Percentiles rank a stretch among this genome's conserved stretches.
phyloP scores from a whole-genome alignment of 2,329 filamentous ascomycete genomes.

The Pseudogymnoascus sp. region DNA sequence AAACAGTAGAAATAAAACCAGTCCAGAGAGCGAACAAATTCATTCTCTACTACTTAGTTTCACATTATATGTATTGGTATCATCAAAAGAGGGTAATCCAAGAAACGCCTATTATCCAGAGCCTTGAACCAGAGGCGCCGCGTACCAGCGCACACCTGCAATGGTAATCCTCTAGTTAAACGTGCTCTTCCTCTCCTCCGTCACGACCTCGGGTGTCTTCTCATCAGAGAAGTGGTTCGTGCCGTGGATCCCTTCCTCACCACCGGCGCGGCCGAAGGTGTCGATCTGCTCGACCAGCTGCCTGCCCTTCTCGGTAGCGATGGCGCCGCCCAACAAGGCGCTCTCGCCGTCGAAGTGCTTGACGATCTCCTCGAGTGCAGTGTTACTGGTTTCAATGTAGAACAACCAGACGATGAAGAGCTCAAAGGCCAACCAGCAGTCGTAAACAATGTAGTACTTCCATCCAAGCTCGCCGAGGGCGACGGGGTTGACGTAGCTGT shows the following conservation, averaged over 20 bases:
- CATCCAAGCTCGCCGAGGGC: conserved; percentile 28
- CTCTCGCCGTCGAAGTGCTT: conserved; percentile 37
- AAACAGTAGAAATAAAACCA: neutral
- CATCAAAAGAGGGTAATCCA: neutral
- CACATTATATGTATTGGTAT: neutral
- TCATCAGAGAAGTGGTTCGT: neutral
- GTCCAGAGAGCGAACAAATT: neutral
- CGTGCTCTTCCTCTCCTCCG: neutral
- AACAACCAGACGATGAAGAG: conserved; percentile 24
- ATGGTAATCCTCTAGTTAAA: neutral
- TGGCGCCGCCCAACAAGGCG: conserved; percentile 26
- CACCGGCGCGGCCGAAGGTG: neutral
- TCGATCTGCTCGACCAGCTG: conserved; percentile 9
- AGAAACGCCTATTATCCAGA: neutral
- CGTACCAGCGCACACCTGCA: neutral
- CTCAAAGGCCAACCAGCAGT: conserved; percentile 27
- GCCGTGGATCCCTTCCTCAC: neutral
- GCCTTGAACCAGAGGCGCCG: neutral
- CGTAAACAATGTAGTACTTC: conserved; percentile 37
- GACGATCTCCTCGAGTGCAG: conserved; percentile 37
- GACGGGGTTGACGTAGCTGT: conserved; percentile 31
- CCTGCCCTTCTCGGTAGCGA: conserved; percentile 20
- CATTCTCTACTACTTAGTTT: neutral
- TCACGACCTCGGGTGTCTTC: neutral
- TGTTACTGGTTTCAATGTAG: conserved; percentile 37